Base-by-base conservation (phyloP, 2,329 filamentous ascomycete species). In the Triangularia verruculosa region DNA sequence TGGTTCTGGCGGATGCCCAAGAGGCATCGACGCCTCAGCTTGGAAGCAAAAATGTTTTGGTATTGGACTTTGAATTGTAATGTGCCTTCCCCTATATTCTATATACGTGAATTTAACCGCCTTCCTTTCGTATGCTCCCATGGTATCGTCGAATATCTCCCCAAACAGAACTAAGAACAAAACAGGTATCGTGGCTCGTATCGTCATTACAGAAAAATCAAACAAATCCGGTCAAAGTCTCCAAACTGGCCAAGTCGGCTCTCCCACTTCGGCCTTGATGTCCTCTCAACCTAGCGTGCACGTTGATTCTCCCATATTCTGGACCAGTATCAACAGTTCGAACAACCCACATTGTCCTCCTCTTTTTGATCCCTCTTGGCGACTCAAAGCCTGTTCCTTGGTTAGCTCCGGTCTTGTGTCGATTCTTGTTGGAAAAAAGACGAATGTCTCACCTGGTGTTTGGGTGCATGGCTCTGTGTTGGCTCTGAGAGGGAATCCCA, bases 51-150 rank as follows among this genome's bases (percentile, higher is more conserved):
- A 68, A 75, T 17, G 70, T 78, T 12, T 73, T 72, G 0, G 74
- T 78, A n/a, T 61, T 78, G 47, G 76, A 79, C 61, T 79, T 78
- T 32, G 11, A 59, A 27, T 20, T 59, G 34, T 59, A 51, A 20
- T 59, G 52, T 20, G 2, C 27, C 17, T 22, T 25, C 47, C 17
- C 32, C 12, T 59, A 12, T 51, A 47, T 25, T 20, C 27, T 59
- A 47, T 51, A 11, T 20, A 43, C n/a, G 17, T 47, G 9, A 43
- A 22, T 27, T 9, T 39, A 7, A 25, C n/a, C 32, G 13, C 34
- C 20, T 20, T 15, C 57, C 39, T 25, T 28, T n/a, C 34, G 17
- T 43, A 25, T 17, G 24, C 27, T 47, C 57, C 57, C 39, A 13
- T 47, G 20, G 15, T 25, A 12, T 52, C 34, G 11, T 28, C 20